These are phyloP conservation scores for Sideroxylon spinosum DNA, from an alignment of 179 eudicot genomes.

Conservation along the genomic window DNA sequence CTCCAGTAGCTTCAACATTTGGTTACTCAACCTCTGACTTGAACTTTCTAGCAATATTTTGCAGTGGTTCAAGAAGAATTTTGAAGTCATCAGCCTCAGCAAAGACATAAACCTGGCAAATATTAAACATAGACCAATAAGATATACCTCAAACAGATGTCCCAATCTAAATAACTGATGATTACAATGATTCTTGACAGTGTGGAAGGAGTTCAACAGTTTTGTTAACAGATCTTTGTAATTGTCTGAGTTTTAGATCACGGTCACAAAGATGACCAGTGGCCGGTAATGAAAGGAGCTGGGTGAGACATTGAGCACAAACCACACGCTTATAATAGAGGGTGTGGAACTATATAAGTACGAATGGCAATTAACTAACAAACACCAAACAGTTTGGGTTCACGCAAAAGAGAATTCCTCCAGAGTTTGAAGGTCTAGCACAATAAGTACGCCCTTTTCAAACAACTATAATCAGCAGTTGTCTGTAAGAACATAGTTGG, in stretches of 20 bases:
- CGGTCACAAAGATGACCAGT: conserved; percentile 2
- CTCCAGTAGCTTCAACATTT: conserved; percentile 1
- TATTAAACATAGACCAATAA: conserved; percentile 21
- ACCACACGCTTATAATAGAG: too few relatives aligned
- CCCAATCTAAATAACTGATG: not conserved
- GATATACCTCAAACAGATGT: not conserved
- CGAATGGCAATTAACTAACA: not conserved
- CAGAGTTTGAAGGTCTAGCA: not conserved
- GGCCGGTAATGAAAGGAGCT: not conserved
- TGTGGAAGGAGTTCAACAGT: not conserved
- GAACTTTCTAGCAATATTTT: conserved; percentile 69
- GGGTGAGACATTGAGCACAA: too few relatives aligned
- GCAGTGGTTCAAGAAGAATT: conserved; percentile 57
- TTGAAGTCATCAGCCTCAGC: conserved; percentile 60
- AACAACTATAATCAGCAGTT: not conserved
- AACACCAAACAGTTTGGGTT: not conserved
- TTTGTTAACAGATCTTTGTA: too few relatives aligned
- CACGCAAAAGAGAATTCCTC: not conserved
- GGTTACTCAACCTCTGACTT: conserved; percentile 60
- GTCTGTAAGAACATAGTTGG: not conserved
- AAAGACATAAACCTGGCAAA: conserved; percentile 70
- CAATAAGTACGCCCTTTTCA: not conserved
- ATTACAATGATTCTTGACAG: not conserved
- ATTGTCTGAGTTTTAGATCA: not conserved
- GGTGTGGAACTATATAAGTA: not conserved